Conservation (phyloP, 169 alveolate genomes). For the Plasmodium sp. region DNA sequence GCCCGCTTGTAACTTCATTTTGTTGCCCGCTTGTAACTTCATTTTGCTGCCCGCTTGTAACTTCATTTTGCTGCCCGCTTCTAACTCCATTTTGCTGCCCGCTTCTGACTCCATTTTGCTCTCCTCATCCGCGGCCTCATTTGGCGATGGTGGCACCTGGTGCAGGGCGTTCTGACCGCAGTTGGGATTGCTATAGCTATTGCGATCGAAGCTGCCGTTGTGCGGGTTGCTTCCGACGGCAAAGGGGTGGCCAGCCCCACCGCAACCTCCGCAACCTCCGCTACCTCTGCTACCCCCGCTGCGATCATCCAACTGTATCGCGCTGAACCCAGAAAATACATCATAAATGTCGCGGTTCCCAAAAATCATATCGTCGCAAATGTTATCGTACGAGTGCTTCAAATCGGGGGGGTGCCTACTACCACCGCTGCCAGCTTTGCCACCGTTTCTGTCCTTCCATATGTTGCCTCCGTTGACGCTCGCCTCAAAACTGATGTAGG, state of each 20-base stretch:
- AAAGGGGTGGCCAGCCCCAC: neutral
- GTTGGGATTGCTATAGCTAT: neutral
- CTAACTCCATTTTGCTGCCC: neutral
- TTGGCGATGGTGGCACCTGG: neutral
- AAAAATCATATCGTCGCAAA: conserved; percentile 66
- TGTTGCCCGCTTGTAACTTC: neutral
- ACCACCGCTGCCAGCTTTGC: neutral
- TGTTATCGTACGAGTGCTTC: conserved; percentile 19
- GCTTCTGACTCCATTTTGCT: neutral
- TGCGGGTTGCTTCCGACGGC: neutral
- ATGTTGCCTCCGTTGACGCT: neutral
- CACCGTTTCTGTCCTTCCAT: neutral
- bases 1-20: neutral
- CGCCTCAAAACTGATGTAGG: neutral
- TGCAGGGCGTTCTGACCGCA: neutral
- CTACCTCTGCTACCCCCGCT: neutral
- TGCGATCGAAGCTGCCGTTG: neutral
- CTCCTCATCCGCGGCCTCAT: neutral
- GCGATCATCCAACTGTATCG: neutral
- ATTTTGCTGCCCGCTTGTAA: neutral
- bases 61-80: neutral
- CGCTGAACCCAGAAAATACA: conserved; percentile 33
- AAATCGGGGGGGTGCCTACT: neutral
- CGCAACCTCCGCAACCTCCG: neutral
- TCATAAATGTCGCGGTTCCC: conserved; percentile 42